These are phyloP conservation scores for Cucumis cinereus DNA, from an alignment of 306 rosid species.

Conservation along the genomic window DNA sequence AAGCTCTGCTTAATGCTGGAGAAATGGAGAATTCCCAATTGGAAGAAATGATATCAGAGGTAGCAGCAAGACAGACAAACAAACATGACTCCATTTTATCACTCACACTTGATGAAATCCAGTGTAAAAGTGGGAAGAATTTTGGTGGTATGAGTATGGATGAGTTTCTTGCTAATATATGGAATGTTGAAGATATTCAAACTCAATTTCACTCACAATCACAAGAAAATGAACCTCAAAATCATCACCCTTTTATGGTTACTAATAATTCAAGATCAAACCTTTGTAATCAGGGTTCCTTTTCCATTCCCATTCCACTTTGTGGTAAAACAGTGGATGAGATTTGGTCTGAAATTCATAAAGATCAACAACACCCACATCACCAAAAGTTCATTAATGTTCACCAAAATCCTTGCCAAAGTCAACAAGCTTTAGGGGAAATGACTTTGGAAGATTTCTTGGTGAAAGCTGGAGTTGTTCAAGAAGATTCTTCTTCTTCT, in stretches of 20 bases:
- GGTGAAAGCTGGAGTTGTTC: conserved; percentile 60
- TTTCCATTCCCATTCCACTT: conserved; percentile 39
- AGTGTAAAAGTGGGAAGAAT: conserved; percentile 36
- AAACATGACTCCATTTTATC: conserved; percentile 29
- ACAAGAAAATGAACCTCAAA: conserved; percentile 6
- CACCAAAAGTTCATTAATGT: neutral
- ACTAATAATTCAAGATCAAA: neutral
- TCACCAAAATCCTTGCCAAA: conserved; percentile 7
- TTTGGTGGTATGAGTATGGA: conserved; percentile 64
- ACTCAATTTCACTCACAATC: conserved; percentile 12
- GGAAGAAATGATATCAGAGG: neutral
- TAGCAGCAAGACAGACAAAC: neutral
- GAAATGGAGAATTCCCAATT: neutral
- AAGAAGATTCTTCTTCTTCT: conserved; percentile 16
- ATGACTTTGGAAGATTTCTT: conserved; percentile 69
- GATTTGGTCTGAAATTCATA: conserved; percentile 57
- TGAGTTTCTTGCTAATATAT: conserved; percentile 54
- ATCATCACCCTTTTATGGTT: conserved; percentile 1
- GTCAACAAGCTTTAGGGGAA: conserved; percentile 38
- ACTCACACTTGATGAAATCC: conserved; percentile 43
- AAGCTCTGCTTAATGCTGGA: neutral
- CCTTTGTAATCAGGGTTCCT: conserved; percentile 13
- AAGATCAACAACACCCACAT: conserved; percentile 10
- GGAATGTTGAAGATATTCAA: conserved; percentile 38
- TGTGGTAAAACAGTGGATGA: conserved; percentile 60